A percentile compares a stretch with the other conserved stretches of the same genome.
These are phyloP conservation scores for Cyberlindnera samutprakarnensis DNA, from an alignment of 805 yeast genomes.

Conservation along the genomic window DNA sequence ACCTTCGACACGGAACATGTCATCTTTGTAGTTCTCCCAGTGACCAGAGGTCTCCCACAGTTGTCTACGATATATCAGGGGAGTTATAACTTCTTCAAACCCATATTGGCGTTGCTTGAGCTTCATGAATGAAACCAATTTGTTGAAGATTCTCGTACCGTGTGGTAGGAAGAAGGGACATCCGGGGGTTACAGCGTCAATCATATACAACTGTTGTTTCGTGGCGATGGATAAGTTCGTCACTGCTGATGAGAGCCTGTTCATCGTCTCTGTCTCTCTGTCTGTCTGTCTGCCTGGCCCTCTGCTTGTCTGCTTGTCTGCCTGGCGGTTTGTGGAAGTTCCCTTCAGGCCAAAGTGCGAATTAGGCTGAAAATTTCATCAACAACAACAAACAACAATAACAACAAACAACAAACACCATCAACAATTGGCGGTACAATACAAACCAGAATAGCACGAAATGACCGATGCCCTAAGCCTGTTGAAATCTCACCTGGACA, in stretches of 20 bases:
- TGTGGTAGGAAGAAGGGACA: constrained; percentile 88
- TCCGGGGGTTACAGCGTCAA: constrained; percentile 83
- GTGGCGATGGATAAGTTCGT: constrained; percentile 21
- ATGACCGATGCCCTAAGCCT: constrained; percentile 10
- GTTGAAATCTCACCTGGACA: constrained; percentile 13
- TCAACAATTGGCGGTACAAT: too few relatives aligned
- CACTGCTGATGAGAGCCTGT: constrained; percentile 12
- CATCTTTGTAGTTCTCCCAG: constrained; percentile 91
- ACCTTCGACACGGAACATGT: constrained; percentile 85
- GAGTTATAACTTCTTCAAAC: constrained; percentile 88
- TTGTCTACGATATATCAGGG: constrained; percentile 73
- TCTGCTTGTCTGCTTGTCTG: too few relatives aligned
- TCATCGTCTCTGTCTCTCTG: neutral
- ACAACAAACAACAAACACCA: too few relatives aligned
- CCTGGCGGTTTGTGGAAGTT: too few relatives aligned
- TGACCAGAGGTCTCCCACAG: constrained; percentile 93
- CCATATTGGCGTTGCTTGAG: constrained; percentile 74
- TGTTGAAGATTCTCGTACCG: constrained; percentile 83
- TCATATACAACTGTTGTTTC: constrained; percentile 69
- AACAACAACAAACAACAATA: neutral
- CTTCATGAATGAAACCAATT: constrained; percentile 75
- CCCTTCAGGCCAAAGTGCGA: too few relatives aligned
- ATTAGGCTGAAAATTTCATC: constrained; percentile 1
- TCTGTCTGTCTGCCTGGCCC: too few relatives aligned
- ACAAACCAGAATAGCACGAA: too few relatives aligned